These are phyloP conservation scores for Zymoseptoria tritici DNA, from an alignment of 2,329 filamentous ascomycete species.

Conservation along the genomic window DNA sequence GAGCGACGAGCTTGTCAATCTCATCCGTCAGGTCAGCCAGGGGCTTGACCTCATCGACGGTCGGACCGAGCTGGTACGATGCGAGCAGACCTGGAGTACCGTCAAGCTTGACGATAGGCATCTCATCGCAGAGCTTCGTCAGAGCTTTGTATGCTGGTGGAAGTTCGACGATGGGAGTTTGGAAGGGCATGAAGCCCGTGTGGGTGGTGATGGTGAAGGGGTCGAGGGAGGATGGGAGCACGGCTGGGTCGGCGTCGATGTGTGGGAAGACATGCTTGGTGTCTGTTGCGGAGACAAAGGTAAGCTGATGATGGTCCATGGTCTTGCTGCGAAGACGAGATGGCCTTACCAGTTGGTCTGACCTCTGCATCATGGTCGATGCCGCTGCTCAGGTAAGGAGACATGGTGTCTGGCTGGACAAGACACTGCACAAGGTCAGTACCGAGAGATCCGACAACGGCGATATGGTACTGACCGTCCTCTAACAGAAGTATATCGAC, in stretches of 20 bases:
- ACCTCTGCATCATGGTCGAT: constrained; percentile 5
- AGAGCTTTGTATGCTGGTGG: constrained; percentile 67
- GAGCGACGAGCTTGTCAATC: constrained; percentile 38
- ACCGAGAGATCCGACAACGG: not conserved
- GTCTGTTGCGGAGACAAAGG: not conserved
- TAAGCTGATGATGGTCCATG: not conserved
- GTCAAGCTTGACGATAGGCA: constrained; percentile 69
- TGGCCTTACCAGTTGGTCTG: constrained; percentile 2
- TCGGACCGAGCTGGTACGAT: constrained; percentile 62
- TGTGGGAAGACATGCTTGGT: constrained; percentile 19
- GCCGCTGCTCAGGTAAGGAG: constrained; percentile 13
- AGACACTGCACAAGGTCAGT: not conserved
- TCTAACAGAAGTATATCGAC: not conserved
- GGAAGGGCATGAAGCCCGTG: constrained; percentile 65
- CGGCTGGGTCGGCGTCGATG: constrained; percentile 23
- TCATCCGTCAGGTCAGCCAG: constrained; percentile 69
- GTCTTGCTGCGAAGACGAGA: not conserved
- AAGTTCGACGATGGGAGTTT: constrained; percentile 45
- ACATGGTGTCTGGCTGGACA: constrained; percentile 7
- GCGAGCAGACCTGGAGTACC: constrained; percentile 74
- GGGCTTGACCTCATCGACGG: constrained; percentile 53
- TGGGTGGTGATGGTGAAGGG: constrained; percentile 70
- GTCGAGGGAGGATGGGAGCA: constrained; percentile 22
- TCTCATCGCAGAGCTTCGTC: constrained; percentile 63
- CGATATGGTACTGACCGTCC: not conserved